Conservation (phyloP, 2,329 filamentous ascomycete genomes). For the Diaporthe ampelina region DNA sequence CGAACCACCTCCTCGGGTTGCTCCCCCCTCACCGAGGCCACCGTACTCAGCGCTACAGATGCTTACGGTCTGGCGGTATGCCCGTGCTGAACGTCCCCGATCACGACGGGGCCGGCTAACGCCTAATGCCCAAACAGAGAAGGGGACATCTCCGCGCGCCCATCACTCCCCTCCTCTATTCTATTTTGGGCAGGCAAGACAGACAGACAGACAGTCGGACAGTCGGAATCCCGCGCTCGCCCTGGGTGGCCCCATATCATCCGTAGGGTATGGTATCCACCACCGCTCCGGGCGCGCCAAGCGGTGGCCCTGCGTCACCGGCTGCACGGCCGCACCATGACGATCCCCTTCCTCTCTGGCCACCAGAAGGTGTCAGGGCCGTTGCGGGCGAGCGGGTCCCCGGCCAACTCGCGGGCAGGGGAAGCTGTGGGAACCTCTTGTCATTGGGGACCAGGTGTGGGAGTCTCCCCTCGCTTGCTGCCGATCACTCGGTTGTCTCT, state of each 20-base stretch:
- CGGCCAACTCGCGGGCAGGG: slow-evolving; percentile 22
- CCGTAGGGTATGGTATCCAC: slow-evolving; percentile 29
- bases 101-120: slow-evolving; percentile 1
- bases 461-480: slow-evolving; percentile 19
- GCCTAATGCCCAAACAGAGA: neutral
- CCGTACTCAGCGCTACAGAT: neutral
- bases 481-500: slow-evolving; percentile 4
- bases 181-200: slow-evolving; percentile 24
- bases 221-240: neutral
- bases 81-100: neutral
- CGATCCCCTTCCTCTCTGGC: slow-evolving; percentile 12
- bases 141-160: neutral
- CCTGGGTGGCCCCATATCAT: slow-evolving; percentile 16
- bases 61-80: neutral
- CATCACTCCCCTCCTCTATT: neutral
- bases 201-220: neutral
- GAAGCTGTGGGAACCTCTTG: slow-evolving; percentile 14
- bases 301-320: slow-evolving; percentile 14
- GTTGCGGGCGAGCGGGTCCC: slow-evolving; percentile 9
- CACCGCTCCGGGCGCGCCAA: slow-evolving; percentile 34
- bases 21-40: neutral
- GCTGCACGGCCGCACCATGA: slow-evolving; percentile 23
- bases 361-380: neutral
- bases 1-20: slow-evolving; percentile 30
- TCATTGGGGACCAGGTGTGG: neutral